A percentile compares a stretch with the other conserved stretches of the same genome.
Conservation (phyloP, 768 basidiomycete species). For the Termitomyces sp. region DNA sequence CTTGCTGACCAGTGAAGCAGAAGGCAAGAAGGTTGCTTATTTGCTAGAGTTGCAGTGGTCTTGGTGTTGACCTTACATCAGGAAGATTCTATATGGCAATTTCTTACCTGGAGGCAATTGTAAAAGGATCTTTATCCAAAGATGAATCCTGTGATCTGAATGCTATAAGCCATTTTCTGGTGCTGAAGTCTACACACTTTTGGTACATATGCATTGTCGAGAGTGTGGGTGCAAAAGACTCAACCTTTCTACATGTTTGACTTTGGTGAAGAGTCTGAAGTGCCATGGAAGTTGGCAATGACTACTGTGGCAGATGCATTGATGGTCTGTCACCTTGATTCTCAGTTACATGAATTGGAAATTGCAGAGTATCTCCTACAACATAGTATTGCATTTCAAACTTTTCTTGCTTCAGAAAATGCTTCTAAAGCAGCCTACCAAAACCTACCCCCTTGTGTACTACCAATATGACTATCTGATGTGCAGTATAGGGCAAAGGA, state of each 20-base stretch:
- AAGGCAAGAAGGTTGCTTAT: background rate
- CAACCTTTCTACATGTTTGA: background rate
- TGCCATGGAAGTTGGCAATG: background rate
- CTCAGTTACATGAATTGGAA: background rate
- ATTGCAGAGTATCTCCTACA: background rate
- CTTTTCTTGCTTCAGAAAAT: background rate
- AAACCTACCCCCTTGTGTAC: background rate
- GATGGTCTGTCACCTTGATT: background rate
- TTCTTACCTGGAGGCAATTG: background rate
- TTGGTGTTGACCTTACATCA: background rate
- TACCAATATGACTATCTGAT: background rate
- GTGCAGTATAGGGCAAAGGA: background rate
- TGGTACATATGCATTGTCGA: background rate
- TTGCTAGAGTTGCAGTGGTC: background rate
- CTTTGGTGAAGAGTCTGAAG: background rate
- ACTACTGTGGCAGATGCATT: background rate
- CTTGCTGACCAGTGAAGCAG: background rate
- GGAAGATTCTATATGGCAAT: background rate
- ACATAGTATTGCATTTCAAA: background rate
- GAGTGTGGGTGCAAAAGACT: background rate
- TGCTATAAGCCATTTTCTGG: background rate
- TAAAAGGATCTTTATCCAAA: background rate
- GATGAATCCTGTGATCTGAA: constrained; percentile 1
- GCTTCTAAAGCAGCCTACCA: background rate
- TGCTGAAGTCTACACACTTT: background rate